phyloP scores from a whole-genome alignment of 208 protist genomes.

The Crithidia expoeki region DNA sequence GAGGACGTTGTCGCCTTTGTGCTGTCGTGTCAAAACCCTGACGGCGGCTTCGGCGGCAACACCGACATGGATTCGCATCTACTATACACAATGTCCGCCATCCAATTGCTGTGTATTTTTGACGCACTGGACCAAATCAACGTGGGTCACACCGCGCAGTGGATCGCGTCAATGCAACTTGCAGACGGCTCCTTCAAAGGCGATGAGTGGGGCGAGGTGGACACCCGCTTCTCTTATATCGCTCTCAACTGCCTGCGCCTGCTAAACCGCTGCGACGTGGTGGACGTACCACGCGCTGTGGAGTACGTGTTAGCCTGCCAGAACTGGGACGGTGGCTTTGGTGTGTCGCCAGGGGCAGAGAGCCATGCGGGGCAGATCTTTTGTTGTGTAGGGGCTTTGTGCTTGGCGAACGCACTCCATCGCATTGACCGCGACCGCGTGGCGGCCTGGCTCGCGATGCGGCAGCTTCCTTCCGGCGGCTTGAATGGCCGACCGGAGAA shows the following conservation, averaged over 20 bases:
- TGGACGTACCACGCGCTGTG: conserved; percentile 92
- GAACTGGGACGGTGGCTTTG: conserved; percentile 99
- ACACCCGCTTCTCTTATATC: conserved; percentile 99
- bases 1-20: conserved; percentile 94
- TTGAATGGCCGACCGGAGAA: conserved; percentile 99
- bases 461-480: conserved; percentile 97
- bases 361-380: conserved; percentile 98
- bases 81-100: conserved; percentile 97
- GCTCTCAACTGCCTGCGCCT: conserved; percentile 95
- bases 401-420: conserved; percentile 92
- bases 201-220: conserved; percentile 99
- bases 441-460: conserved; percentile 98
- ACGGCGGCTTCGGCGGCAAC: conserved; percentile 98
- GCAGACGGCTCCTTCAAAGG: conserved; percentile 98
- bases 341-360: conserved; percentile 94
- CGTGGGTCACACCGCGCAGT: conserved; percentile 61
- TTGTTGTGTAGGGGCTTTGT: conserved; percentile 96
- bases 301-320: conserved; percentile 93
- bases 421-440: conserved; percentile 93
- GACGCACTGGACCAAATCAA: conserved; percentile 75
- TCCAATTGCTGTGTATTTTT: conserved; percentile 95
- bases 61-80: conserved; percentile 97
- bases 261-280: conserved; percentile 69
- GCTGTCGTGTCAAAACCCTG: conserved; percentile 87
- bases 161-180: conserved; percentile 93